Conservation (phyloP, 139 green algal species). For the Raphidocelis subcapitata region DNA sequence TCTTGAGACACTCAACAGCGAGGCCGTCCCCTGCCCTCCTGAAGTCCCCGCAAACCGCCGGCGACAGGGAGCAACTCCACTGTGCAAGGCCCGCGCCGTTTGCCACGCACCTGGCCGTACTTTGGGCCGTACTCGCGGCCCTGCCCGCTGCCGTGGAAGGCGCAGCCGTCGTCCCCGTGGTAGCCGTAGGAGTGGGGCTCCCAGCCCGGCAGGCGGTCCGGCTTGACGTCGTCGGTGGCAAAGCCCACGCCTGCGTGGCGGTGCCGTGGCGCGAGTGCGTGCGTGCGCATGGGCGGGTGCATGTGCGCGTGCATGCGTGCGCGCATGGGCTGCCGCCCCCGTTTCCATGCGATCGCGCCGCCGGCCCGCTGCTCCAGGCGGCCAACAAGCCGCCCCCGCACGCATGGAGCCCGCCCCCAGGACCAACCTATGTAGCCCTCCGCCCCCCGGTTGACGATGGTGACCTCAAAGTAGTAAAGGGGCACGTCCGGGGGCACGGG, state of each 20-base stretch:
- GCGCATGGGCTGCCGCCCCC: too few species aligned
- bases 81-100: too few species aligned
- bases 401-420: background rate
- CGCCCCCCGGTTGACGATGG: slow-evolving; percentile 54
- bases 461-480: slow-evolving; percentile 84
- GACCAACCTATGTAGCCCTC: slow-evolving; percentile 70
- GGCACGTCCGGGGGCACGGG: slow-evolving; percentile 53
- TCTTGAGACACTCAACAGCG: too few species aligned
- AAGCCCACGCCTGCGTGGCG: slow-evolving; percentile 69
- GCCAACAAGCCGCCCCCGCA: too few species aligned
- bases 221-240: slow-evolving; percentile 53
- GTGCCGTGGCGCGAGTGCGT: background rate
- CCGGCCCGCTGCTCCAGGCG: too few species aligned
- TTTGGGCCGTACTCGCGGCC: slow-evolving; percentile 38
- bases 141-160: slow-evolving; percentile 55
- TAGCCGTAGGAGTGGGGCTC: slow-evolving; percentile 82
- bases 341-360: too few species aligned
- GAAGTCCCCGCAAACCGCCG: too few species aligned
- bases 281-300: too few species aligned
- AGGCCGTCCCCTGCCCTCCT: too few species aligned
- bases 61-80: too few species aligned
- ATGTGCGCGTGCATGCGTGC: too few species aligned
- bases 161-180: slow-evolving; percentile 74
- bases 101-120: slow-evolving; percentile 9
- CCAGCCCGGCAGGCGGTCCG: slow-evolving; percentile 81